Evolutionary conservation across 345 rosid genomes (phyloP), one percentile per base, ranked within the genome.

Genomic region (Hibiscus syriacus): DNA sequence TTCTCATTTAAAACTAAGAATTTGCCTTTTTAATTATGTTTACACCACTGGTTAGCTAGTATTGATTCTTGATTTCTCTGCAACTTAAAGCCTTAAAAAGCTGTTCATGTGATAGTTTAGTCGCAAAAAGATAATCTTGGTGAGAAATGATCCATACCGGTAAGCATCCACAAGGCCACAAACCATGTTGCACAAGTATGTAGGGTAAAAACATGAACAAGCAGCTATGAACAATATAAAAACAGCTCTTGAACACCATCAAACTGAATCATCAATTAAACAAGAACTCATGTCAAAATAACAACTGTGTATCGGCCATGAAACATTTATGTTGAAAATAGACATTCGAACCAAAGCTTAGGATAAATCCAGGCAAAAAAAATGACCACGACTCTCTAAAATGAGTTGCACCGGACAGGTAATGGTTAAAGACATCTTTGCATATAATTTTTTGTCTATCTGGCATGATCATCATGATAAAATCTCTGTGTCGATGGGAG

Each of bases 81-180:
- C 2, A 23, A 39, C 9, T 20, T 68, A 70, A 80, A 14, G 36
- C 32, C 57, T 30, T 39, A 61, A 43, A 80, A 71, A 26, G 74
- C 72, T 16, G 72, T 66, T 22, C 77, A 63, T 43, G 73, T 77
- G 50, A 80, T 70, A 64, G 72, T 80, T 62, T n/a, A n/a, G n/a
- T n/a, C n/a, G n/a, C n/a, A n/a, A n/a, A n/a, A n/a, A n/a, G n/a
- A n/a, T n/a, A n/a, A n/a, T 77, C 49, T 52, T 80, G 70, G 77
- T 72, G 14, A 80, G 84, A 3, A 74, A 72, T 62, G 67, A 68
- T 3, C 75, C 71, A 16, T 62, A 17, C 25, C 25, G 2, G 0
- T 48, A 17, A 48, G 8, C 53, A 17, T 22, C 22, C 53, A 11
- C 22, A 17, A 48, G 6, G n/a, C n/a, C n/a, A n/a, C n/a, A n/a